Evolutionary conservation across 1,139 yeast species (phyloP).

Genomic region (Arxiozyma slooffiae): DNA sequence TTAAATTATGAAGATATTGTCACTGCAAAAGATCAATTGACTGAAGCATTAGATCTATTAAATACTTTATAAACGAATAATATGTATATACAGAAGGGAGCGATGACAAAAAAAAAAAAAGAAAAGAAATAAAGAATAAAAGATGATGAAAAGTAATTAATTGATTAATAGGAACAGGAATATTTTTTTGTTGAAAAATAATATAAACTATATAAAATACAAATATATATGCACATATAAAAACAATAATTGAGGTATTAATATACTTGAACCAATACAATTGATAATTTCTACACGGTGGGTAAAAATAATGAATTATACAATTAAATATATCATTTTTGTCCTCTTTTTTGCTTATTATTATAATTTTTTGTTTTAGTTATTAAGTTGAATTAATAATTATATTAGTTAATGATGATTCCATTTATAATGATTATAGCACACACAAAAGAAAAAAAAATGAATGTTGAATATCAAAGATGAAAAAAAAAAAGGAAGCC

Average conservation of each 20-base stretch:
- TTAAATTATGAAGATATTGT: conserved; percentile 78
- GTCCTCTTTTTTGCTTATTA: too few relatives aligned
- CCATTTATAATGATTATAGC: neutral
- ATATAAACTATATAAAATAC: neutral
- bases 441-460: neutral
- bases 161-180: neutral
- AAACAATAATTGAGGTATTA: neutral
- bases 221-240: neutral
- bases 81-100: neutral
- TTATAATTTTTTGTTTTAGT: too few relatives aligned
- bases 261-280: too few relatives aligned
- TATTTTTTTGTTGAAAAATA: conserved; percentile 1
- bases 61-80: conserved; percentile 11
- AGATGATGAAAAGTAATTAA: too few relatives aligned
- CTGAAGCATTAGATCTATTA: conserved; percentile 47
- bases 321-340: too few relatives aligned
- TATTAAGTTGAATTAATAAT: conserved; percentile 8
- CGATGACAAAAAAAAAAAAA: too few relatives aligned
- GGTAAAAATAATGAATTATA: neutral
- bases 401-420: neutral
- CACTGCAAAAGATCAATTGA: conserved; percentile 74
- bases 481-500: too few relatives aligned
- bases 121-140: neutral
- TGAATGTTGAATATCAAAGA: neutral
- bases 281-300: too few relatives aligned